Base-by-base conservation (phyloP, 148 eudicot genomes). In the Rhododendron vialii region DNA sequence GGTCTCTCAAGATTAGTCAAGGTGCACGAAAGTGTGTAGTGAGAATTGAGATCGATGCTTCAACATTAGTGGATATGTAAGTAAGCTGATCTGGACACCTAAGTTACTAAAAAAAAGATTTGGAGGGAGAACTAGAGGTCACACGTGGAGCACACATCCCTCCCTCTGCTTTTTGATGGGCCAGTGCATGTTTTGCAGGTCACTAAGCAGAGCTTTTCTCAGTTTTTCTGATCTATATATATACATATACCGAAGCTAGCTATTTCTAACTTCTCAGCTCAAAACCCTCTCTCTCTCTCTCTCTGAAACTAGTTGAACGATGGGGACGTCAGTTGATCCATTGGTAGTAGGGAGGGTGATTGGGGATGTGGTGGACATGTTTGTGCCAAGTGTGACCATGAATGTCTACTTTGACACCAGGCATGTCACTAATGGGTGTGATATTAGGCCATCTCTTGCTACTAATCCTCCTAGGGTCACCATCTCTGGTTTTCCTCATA, bases 321-420 rank as follows among this genome's bases (percentile, higher is more conserved):
- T 92, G 94, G 89, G 93, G 4, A 85, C 90, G 3, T 86, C 89
- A 3, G 51, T 87, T 20, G 94, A 91, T 87, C 93, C 94, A 3
- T 30, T 92, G 74, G 93, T 92, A 10, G 89, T 92, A 0, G 92
- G 92, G 7, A 76, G 92, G 61, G 91, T 91, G 28, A 90, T 91
- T 13, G 93, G 93, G n/a, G 95, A 93, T 75, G 93, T 91, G 53
- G 92, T 93, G 15, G 95, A 93, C 90, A 86, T 93, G 92, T 91
- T 93, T 82, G 89, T 89, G 5, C 93, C 95, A 0, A 88, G 80
- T 48, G 87, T 93, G 8, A 74, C 82, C 67, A 89, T 93, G 91
- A 78, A 90, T 38, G 88, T 91, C 14, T 85, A 89, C 86, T 93
- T 81, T 45, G 91, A 85, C 1, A 7, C 89, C 59, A 88, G 87